phyloP scores from a whole-genome alignment of 371 early-diverging fungal genomes.

The Mortierella polycephala region DNA sequence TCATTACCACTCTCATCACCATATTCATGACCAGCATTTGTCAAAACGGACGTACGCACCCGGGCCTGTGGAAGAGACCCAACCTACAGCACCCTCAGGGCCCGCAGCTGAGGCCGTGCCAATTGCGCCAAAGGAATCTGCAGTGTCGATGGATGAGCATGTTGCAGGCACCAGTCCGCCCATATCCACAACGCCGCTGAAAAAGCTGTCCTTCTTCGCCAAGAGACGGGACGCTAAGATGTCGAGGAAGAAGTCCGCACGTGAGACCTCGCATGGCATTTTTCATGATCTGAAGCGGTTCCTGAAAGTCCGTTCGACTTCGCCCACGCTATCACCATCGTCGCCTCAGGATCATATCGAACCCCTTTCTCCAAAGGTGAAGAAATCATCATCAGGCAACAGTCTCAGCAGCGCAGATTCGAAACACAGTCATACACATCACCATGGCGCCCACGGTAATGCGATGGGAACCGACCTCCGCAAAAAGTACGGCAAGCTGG shows the following conservation, averaged over 20 bases:
- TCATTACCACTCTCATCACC: background rate
- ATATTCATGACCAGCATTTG: conserved; percentile 10
- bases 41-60: conserved; percentile 21
- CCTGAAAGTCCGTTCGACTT: conserved; percentile 41
- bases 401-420: conserved; percentile 4
- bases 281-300: conserved; percentile 64
- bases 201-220: conserved; percentile 17
- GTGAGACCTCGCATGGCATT: conserved; percentile 54
- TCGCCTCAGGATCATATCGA: conserved; percentile 5
- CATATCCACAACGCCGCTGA: conserved; percentile 14
- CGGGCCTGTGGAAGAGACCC: conserved; percentile 16
- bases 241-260: conserved; percentile 11
- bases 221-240: conserved; percentile 20
- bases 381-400: conserved; percentile 5
- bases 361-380: conserved; percentile 4
- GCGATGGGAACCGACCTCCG: conserved; percentile 20
- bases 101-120: too few species aligned
- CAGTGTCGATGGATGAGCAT: too few species aligned
- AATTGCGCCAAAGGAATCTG: too few species aligned
- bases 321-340: conserved; percentile 28
- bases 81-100: background rate
- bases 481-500: conserved; percentile 36
- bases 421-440: background rate
- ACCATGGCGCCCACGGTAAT: conserved; percentile 20
- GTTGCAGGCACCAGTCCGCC: too few species aligned